phyloP scores from a whole-genome alignment of 2,329 filamentous ascomycete genomes.

The Ophiocordyceps australis region DNA sequence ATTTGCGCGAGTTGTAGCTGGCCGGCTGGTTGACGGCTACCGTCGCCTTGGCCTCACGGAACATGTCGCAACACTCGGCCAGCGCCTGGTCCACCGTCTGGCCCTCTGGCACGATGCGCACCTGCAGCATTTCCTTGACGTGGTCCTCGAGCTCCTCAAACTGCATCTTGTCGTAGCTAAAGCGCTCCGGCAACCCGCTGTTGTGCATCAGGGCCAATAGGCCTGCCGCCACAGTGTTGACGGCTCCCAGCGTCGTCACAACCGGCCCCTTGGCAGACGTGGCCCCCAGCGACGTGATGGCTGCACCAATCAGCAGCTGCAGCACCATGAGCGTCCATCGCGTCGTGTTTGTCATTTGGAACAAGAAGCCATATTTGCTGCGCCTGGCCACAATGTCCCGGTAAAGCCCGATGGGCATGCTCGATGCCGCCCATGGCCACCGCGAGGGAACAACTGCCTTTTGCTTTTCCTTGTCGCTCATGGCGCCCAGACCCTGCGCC shows the following conservation, averaged over 20 bases:
- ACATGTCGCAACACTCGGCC: conserved; percentile 25
- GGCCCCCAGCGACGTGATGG: conserved; percentile 30
- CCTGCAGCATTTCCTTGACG: conserved; percentile 29
- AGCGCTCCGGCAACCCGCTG: conserved; percentile 31
- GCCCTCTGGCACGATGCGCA: conserved; percentile 21
- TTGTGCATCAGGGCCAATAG: conserved; percentile 33
- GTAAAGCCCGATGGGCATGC: conserved; percentile 29
- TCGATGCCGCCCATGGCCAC: conserved; percentile 25
- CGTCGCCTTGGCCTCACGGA: conserved; percentile 24
- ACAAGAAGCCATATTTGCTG: conserved; percentile 23
- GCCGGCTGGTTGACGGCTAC: conserved; percentile 28
- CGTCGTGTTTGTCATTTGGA: conserved; percentile 20
- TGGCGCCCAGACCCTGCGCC: conserved; percentile 26
- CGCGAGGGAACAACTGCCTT: conserved; percentile 20
- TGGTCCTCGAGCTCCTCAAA: conserved; percentile 30
- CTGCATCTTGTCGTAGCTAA: conserved; percentile 28
- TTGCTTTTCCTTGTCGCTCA: conserved; percentile 24
- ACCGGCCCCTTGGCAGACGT: conserved; percentile 16
- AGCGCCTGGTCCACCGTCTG: conserved; percentile 26
- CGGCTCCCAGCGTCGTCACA: conserved; percentile 29
- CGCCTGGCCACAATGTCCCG: conserved; percentile 25
- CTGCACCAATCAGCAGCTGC: conserved; percentile 28
- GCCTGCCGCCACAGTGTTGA: conserved; percentile 30
- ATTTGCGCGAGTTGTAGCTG: conserved; percentile 16
- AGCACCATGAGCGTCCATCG: conserved; percentile 27